Conservation (phyloP, 148 eudicot species). For the Cornus suecica region DNA sequence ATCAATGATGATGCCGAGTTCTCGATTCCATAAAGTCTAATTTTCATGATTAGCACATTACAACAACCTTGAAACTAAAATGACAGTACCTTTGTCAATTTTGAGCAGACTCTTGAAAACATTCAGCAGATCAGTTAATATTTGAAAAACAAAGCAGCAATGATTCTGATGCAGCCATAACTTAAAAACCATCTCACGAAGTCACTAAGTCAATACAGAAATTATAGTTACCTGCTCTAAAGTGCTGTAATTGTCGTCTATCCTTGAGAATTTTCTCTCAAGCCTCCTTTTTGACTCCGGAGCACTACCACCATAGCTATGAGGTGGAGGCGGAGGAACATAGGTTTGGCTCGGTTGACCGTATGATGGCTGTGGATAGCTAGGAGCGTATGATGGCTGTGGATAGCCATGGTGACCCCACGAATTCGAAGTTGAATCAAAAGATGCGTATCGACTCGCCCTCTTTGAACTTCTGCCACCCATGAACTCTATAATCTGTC, state of each 20-base stretch:
- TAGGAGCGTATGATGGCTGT: neutral
- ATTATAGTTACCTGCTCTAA: slow-evolving; percentile 38
- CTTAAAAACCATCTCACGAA: too few species aligned
- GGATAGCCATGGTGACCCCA: slow-evolving; percentile 26
- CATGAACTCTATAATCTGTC: slow-evolving; percentile 31
- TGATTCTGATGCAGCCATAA: too few species aligned
- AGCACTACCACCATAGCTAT: slow-evolving; percentile 27
- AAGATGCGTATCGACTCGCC: slow-evolving; percentile 46
- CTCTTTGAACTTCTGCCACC: slow-evolving; percentile 48
- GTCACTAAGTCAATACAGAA: too few species aligned
- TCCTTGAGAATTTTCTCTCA: slow-evolving; percentile 49
- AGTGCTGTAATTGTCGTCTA: slow-evolving; percentile 43
- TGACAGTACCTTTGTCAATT: too few species aligned
- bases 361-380: slow-evolving; percentile 27
- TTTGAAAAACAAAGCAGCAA: too few species aligned
- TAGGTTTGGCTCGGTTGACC: slow-evolving; percentile 29
- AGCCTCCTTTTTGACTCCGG: slow-evolving; percentile 27
- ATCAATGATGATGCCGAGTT: too few species aligned
- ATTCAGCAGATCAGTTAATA: too few species aligned
- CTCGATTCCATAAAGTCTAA: too few species aligned
- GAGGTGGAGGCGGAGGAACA: slow-evolving; percentile 27
- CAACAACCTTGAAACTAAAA: too few species aligned
- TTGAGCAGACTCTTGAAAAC: too few species aligned
- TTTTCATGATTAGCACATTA: too few species aligned
- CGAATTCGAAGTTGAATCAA: slow-evolving; percentile 35